Conservation (phyloP, 2,329 filamentous ascomycete genomes). For the Ophiocordyceps sinensis region DNA sequence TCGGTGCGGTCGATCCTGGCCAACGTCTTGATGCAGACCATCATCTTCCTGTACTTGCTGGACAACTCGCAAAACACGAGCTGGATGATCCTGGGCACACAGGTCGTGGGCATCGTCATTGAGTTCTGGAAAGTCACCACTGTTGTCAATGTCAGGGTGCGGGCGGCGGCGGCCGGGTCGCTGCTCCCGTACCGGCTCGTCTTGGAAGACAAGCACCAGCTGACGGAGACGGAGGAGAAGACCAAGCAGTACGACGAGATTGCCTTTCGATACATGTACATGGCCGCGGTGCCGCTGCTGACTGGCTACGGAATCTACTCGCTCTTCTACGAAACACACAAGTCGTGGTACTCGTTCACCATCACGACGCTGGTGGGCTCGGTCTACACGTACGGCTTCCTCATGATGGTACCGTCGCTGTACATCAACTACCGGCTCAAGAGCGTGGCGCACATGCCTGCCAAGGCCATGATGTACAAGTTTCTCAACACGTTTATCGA, state of each 20-base stretch:
- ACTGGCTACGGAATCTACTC: slow-evolving; percentile 85
- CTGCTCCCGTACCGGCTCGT: slow-evolving; percentile 64
- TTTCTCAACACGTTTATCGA: slow-evolving; percentile 99
- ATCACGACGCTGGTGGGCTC: slow-evolving; percentile 90
- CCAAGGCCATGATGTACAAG: slow-evolving; percentile 94
- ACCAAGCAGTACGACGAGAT: slow-evolving; percentile 98
- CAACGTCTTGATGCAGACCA: slow-evolving; percentile 92
- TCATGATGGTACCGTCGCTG: slow-evolving; percentile 95
- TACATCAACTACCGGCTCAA: slow-evolving; percentile 99
- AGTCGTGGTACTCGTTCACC: slow-evolving; percentile 95
- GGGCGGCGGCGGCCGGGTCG: slow-evolving; percentile 51
- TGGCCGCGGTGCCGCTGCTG: slow-evolving; percentile 76
- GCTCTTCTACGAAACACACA: slow-evolving; percentile 83
- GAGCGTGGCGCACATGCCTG: slow-evolving; percentile 92
- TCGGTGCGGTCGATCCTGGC: slow-evolving; percentile 91
- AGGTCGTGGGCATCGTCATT: slow-evolving; percentile 64
- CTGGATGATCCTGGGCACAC: slow-evolving; percentile 96
- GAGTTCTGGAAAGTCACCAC: slow-evolving; percentile 93
- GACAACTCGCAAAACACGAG: slow-evolving; percentile 97
- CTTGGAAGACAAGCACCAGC: slow-evolving; percentile 94
- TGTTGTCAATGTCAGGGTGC: slow-evolving; percentile 74
- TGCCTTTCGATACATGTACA: slow-evolving; percentile 95
- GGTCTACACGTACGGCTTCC: slow-evolving; percentile 94
- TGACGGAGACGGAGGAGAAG: slow-evolving; percentile 90
- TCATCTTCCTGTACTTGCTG: slow-evolving; percentile 93